phyloP scores from a whole-genome alignment of 306 rosid species.

The Amphicarpaea edgeworthii region DNA sequence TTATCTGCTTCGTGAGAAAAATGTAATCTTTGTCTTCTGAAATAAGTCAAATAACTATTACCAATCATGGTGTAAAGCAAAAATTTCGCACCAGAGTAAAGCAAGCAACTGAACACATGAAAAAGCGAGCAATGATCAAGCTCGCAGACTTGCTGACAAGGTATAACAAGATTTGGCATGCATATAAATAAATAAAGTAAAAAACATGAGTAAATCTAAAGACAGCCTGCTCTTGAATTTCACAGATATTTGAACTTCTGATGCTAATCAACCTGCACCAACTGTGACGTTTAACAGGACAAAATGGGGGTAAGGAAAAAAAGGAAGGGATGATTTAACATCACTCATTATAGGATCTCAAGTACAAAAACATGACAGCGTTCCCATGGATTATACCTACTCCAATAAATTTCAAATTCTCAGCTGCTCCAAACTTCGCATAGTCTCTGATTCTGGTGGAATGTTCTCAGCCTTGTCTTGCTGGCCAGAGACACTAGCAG shows the following conservation, averaged over 20 bases:
- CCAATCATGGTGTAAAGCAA: constrained; percentile 3
- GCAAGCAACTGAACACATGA: constrained; percentile 22
- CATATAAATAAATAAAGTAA: constrained; percentile 25
- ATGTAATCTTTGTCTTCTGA: too few relatives aligned
- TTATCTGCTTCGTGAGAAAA: neutral
- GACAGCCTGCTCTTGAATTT: constrained; percentile 55
- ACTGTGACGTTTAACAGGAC: constrained; percentile 68
- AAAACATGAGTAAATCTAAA: constrained; percentile 42
- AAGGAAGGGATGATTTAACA: constrained; percentile 51
- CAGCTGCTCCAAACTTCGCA: constrained; percentile 65
- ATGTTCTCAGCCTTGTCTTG: constrained; percentile 47
- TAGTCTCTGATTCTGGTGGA: constrained; percentile 54
- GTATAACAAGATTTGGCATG: constrained; percentile 42
- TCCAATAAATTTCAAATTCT: constrained; percentile 64
- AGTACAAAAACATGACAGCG: constrained; percentile 64
- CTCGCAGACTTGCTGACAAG: constrained; percentile 29
- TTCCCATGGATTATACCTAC: constrained; percentile 53
- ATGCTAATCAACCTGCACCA: constrained; percentile 69
- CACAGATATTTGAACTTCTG: constrained; percentile 57
- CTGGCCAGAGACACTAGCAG: constrained; percentile 35
- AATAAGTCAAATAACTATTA: neutral
- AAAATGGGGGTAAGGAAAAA: constrained; percentile 55
- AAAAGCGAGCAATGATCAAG: constrained; percentile 28
- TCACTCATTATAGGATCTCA: constrained; percentile 61
- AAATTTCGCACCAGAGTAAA: constrained; percentile 11